Base-by-base conservation (phyloP, 1,284 basidiomycete genomes). In the Cystobasidium pallidum region DNA sequence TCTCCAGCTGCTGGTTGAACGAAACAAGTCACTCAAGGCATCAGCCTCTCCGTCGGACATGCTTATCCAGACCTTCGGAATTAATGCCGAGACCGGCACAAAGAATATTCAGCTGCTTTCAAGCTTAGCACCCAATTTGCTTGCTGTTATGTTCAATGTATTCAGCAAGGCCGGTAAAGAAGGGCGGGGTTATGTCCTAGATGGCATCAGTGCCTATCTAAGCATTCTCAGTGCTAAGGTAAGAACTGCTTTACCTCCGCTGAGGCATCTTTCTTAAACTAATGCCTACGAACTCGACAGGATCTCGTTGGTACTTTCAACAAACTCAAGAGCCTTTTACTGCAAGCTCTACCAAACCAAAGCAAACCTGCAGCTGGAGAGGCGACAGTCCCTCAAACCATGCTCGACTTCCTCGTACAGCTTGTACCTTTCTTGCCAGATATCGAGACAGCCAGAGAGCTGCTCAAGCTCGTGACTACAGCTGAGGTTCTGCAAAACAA, bases 111-210 rank as follows among this genome's bases (percentile, higher is more conserved):
- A 80, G 1, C 90, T 91, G 80, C 84, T 99, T 71, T 87, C 86
- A 61, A 84, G 84, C 0, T 89, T 97, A 78, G 89, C 88, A 0
- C 91, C 93, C 79, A 95, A 92, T 78, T 94, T 96, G 88, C 86
- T 98, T 30, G 89, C 92, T 0, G 92, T 98, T 3, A 84, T 97
- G 54, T 95, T 98, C 84, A 98, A 99, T 80, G 89, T 99, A n/a
- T 98, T 97, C 81, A 86, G 90, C 74, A 93, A 88, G 77, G 87
- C 91, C 26, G 86, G 86, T 2, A 85, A 87, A 55, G 92, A 95
- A 75, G 86, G 85, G 55, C 86, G 92, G 58, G 88, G 88, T 2
- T 86, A 88, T 81, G 88, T 98, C n/a, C 91, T 92, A 45, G 92
- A 95, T 68, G 91, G 91, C 41, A 91, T 98, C 77, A 86, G 85